Evolutionary conservation across 2,329 filamentous ascomycete genomes (phyloP).

Genomic region (Trichoderma sp.): DNA sequence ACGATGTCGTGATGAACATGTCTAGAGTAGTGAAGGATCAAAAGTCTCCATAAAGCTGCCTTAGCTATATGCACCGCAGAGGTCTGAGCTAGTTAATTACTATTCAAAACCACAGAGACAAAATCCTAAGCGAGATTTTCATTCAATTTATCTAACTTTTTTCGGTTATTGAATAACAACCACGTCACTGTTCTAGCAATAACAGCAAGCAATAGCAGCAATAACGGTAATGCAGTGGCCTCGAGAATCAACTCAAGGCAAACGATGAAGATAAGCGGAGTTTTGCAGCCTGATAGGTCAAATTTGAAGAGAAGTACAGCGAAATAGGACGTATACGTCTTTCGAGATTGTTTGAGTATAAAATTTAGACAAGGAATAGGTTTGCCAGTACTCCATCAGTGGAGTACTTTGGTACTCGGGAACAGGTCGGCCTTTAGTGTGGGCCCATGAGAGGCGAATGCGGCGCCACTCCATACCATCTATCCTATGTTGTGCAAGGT

Average conservation of each 20-base stretch:
- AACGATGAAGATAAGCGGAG: neutral
- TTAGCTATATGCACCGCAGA: neutral
- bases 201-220: neutral
- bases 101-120: neutral
- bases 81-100: neutral
- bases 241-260: neutral
- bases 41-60: neutral
- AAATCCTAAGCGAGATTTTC: neutral
- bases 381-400: too few species aligned
- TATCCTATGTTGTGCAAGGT: neutral
- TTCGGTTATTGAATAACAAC: neutral
- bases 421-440: neutral
- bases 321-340: neutral
- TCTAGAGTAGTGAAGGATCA: neutral
- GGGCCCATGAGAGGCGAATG: neutral
- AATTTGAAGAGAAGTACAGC: neutral
- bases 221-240: neutral
- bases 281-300: neutral
- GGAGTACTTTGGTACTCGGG: neutral
- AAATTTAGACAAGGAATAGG: neutral
- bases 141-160: neutral
- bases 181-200: neutral
- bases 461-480: neutral
- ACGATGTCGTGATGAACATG: neutral
- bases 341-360: neutral